Conservation (phyloP, 2,329 filamentous ascomycete species). For the Penicillium sp. region DNA sequence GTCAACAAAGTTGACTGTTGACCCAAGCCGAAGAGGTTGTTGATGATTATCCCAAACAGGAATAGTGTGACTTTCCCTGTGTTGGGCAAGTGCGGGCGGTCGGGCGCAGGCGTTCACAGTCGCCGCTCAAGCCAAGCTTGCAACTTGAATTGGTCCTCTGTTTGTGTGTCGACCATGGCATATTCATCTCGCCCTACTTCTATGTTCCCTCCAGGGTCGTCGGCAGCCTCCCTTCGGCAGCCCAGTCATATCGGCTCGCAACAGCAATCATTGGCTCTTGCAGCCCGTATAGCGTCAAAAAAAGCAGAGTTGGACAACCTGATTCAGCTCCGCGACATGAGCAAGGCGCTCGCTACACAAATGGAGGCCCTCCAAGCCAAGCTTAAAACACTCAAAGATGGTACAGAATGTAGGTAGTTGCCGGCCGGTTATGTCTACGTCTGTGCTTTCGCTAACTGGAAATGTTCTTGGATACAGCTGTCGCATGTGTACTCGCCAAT, state of each 20-base stretch:
- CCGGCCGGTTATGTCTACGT: background rate
- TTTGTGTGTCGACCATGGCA: slow-evolving; percentile 33
- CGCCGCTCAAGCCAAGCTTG: background rate
- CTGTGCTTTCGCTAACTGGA: background rate
- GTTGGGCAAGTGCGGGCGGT: slow-evolving; percentile 13
- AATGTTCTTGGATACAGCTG: slow-evolving; percentile 49
- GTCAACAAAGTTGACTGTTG: slow-evolving; percentile 14
- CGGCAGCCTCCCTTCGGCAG: slow-evolving; percentile 38
- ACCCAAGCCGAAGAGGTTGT: slow-evolving; percentile 31
- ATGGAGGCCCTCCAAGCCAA: slow-evolving; percentile 68
- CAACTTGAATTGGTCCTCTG: background rate
- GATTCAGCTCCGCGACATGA: slow-evolving; percentile 65
- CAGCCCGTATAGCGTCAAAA: slow-evolving; percentile 67
- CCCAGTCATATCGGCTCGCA: slow-evolving; percentile 36
- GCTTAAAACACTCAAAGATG: slow-evolving; percentile 63
- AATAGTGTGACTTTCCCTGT: slow-evolving; percentile 29
- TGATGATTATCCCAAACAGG: slow-evolving; percentile 44
- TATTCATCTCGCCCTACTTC: slow-evolving; percentile 42
- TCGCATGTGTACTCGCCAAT: slow-evolving; percentile 69
- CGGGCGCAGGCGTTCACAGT: background rate
- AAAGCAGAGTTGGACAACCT: slow-evolving; percentile 66
- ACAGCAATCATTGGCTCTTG: slow-evolving; percentile 61
- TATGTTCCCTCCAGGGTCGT: slow-evolving; percentile 34
- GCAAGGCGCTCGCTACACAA: slow-evolving; percentile 64
- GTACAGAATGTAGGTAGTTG: slow-evolving; percentile 59